These are phyloP conservation scores for Juglanconis juglandina DNA, from an alignment of 2,329 filamentous ascomycete genomes.

Conservation along the genomic window DNA sequence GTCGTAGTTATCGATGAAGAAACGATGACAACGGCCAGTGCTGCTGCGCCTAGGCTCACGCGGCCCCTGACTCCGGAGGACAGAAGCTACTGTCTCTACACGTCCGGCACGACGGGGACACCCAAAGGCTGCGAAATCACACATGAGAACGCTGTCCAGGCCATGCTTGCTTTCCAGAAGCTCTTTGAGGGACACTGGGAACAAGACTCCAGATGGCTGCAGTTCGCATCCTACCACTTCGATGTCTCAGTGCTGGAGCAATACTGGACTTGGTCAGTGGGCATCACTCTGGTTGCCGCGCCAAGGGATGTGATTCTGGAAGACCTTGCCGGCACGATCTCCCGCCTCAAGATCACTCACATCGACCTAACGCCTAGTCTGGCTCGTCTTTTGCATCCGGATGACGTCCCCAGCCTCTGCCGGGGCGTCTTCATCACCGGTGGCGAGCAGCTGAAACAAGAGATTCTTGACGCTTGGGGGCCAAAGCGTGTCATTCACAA, in stretches of 20 bases:
- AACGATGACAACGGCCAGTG: slow-evolving; percentile 23
- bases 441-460: slow-evolving; percentile 82
- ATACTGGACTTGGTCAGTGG: slow-evolving; percentile 93
- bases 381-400: slow-evolving; percentile 71
- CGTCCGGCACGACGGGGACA: slow-evolving; percentile 79
- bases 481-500: slow-evolving; percentile 80
- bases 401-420: slow-evolving; percentile 76
- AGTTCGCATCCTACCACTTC: slow-evolving; percentile 93
- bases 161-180: slow-evolving; percentile 79
- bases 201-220: slow-evolving; percentile 72
- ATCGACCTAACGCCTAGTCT: slow-evolving; percentile 89
- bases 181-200: slow-evolving; percentile 77
- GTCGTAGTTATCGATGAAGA: slow-evolving; percentile 33
- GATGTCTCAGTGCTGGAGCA: slow-evolving; percentile 92
- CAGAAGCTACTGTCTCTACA: slow-evolving; percentile 81
- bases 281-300: slow-evolving; percentile 78
- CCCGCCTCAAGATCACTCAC: slow-evolving; percentile 73
- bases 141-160: slow-evolving; percentile 84
- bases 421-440: slow-evolving; percentile 90
- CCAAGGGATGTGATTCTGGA: slow-evolving; percentile 82
- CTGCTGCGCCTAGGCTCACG: slow-evolving; percentile 26
- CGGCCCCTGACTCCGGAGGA: slow-evolving; percentile 45
- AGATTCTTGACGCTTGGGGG: slow-evolving; percentile 85
- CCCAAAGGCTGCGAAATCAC: slow-evolving; percentile 88
- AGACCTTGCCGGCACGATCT: slow-evolving; percentile 72